Evolutionary conservation across 192 early-diverging fungal species (phyloP).

Genomic region (Rhizoclosmatium globosum): DNA sequence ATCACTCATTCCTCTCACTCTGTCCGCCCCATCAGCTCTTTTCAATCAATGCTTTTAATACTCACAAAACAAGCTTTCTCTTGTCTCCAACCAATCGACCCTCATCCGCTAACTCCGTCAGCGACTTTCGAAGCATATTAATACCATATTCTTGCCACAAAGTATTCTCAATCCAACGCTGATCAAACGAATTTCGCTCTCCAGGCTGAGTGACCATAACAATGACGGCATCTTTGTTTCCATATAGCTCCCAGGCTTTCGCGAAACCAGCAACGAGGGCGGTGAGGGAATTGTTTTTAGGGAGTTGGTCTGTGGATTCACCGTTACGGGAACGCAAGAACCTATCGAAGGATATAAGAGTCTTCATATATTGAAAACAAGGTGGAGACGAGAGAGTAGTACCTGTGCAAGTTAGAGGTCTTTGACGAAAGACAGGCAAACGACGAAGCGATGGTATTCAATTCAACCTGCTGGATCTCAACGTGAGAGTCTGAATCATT

Average conservation of each 20-base stretch:
- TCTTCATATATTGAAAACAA: too few relatives aligned
- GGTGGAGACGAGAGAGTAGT: neutral
- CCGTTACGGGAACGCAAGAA: neutral
- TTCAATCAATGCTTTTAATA: too few relatives aligned
- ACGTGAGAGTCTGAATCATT: constrained; percentile 48
- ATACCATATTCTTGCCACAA: constrained; percentile 44
- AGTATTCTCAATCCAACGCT: constrained; percentile 85
- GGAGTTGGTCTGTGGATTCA: constrained; percentile 1
- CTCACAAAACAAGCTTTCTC: constrained; percentile 75
- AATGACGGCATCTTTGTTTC: constrained; percentile 66
- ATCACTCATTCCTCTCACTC: too few relatives aligned
- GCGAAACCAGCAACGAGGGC: constrained; percentile 82
- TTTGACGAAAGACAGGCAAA: constrained; percentile 84
- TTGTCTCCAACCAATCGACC: constrained; percentile 67
- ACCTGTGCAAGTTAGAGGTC: constrained; percentile 82
- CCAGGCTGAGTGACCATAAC: constrained; percentile 90
- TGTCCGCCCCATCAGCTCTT: too few relatives aligned
- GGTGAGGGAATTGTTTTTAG: constrained; percentile 70
- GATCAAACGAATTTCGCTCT: constrained; percentile 95
- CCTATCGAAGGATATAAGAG: too few relatives aligned
- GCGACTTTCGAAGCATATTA: constrained; percentile 63
- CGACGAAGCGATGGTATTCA: constrained; percentile 95
- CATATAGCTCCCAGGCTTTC: constrained; percentile 65
- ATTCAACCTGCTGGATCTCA: constrained; percentile 89
- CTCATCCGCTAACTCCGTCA: constrained; percentile 73